Evolutionary conservation across 306 rosid species (phyloP), one percentile per base, ranked within the genome.

Genomic region (Lathyrus oleraceus): DNA sequence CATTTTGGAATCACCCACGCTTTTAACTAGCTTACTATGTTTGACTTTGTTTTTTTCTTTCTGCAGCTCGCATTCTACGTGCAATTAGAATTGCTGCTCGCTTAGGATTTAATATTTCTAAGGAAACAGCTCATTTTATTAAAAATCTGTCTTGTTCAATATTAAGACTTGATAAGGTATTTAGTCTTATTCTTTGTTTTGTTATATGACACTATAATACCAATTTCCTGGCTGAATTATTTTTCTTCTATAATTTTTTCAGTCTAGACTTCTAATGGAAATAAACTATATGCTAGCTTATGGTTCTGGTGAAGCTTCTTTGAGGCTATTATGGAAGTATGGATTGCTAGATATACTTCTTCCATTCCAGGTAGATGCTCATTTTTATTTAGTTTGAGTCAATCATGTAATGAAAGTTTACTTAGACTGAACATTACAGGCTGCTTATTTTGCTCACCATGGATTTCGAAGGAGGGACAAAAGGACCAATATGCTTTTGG

Each of bases 401-500:
- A 14, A 36, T 44, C 64, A 45, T 62, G 63, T 40, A 62, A 44
- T 67, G 39, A 25, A 47, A n/a, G 47, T 61, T 72, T 60, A 71
- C 72, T 13, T 45, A 72, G 53, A 63, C 61, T 72, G 35, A 45
- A 65, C 71, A 39, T 77, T 82, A 49, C 84, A 91, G 97, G 97
- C 96, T 53, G 85, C 88, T 49, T 91, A 91, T 78, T 83, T 91
- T 76, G 80, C 77, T 84, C 78, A 27, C 20, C 60, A 69, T 54
- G 89, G 89, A 66, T 88, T 91, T 65, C 84, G 66, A 61, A 85
- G 95, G 69, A 79, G 79, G 52, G 87, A 80, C 86, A 83, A 79
- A 81, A 70, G 88, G 71, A 81, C 87, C 38, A 91, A 88, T 74
- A 83, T 88, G 96, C 97, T 88, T 71, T 75, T 91, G 95, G 97